phyloP scores from a whole-genome alignment of 768 basidiomycete species.

The Trametes meyenii region DNA sequence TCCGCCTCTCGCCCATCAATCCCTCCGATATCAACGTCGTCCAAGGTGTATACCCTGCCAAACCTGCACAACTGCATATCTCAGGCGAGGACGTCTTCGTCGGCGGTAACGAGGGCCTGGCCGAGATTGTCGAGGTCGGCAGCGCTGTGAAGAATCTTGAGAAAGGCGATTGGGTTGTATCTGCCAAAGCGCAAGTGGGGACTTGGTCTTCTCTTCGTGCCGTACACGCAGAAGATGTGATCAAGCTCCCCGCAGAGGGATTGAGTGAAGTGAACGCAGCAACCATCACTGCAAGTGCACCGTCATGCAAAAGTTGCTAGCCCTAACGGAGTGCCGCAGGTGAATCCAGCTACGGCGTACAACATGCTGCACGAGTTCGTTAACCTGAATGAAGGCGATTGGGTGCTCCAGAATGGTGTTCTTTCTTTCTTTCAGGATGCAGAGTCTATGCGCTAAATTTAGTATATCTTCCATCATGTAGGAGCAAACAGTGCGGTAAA shows the following conservation, averaged over 20 bases:
- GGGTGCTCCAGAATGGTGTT: constrained; percentile 85
- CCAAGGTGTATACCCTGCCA: constrained; percentile 80
- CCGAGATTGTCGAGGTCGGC: constrained; percentile 64
- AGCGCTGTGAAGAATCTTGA: constrained; percentile 49
- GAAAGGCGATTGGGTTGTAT: constrained; percentile 74
- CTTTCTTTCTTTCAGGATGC: not conserved
- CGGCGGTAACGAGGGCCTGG: constrained; percentile 80
- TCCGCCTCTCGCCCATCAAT: constrained; percentile 76
- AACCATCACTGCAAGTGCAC: constrained; percentile 62
- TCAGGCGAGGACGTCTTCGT: constrained; percentile 50
- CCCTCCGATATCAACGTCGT: constrained; percentile 83
- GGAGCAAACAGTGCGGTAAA: constrained; percentile 71
- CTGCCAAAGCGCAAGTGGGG: constrained; percentile 68
- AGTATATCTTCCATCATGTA: not conserved
- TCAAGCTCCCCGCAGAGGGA: constrained; percentile 55
- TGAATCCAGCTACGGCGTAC: constrained; percentile 84
- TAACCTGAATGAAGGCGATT: constrained; percentile 65
- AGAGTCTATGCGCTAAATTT: not conserved
- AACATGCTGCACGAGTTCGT: constrained; percentile 80
- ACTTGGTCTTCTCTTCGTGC: constrained; percentile 71
- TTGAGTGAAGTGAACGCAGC: constrained; percentile 70
- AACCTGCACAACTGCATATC: constrained; percentile 43
- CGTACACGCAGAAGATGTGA: constrained; percentile 55
- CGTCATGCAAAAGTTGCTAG: not conserved
- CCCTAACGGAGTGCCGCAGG: constrained; percentile 40